These are phyloP conservation scores for Kokia cookei DNA, from an alignment of 441 rosid species.

Conservation along the genomic window DNA sequence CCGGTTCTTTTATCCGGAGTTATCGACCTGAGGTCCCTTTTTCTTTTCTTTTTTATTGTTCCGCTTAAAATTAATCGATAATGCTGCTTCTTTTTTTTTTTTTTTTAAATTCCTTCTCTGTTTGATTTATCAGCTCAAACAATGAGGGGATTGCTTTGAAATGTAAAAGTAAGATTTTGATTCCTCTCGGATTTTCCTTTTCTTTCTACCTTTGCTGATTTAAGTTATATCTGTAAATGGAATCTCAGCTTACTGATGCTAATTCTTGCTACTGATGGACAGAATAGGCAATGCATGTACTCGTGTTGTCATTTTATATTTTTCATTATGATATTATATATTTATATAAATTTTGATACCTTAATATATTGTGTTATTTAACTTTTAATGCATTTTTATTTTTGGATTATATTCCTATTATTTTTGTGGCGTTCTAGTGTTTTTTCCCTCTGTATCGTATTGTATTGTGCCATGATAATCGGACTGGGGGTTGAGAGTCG, in stretches of 20 bases:
- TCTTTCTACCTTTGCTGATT: neutral
- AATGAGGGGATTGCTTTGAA: neutral
- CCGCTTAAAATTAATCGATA: constrained; percentile 4
- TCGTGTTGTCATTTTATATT: neutral
- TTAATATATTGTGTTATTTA: neutral
- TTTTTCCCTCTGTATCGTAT: neutral
- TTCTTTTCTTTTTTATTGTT: constrained; percentile 3
- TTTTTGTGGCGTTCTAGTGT: neutral
- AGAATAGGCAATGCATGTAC: neutral
- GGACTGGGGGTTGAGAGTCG: neutral
- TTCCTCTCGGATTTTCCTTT: neutral
- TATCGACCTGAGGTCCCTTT: constrained; percentile 18
- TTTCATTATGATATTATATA: neutral
- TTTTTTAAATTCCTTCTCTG: neutral
- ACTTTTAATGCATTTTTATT: neutral
- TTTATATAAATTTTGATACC: neutral
- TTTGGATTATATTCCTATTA: neutral
- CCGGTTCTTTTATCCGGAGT: constrained; percentile 12
- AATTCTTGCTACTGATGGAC: neutral
- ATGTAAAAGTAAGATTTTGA: constrained; percentile 13
- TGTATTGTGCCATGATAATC: neutral
- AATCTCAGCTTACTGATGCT: neutral
- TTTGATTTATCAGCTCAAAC: neutral
- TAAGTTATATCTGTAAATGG: neutral
- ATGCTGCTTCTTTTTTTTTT: neutral